These are phyloP conservation scores for Hanseniaspora jakobsenii DNA, from an alignment of 805 yeast genomes.

Conservation along the genomic window DNA sequence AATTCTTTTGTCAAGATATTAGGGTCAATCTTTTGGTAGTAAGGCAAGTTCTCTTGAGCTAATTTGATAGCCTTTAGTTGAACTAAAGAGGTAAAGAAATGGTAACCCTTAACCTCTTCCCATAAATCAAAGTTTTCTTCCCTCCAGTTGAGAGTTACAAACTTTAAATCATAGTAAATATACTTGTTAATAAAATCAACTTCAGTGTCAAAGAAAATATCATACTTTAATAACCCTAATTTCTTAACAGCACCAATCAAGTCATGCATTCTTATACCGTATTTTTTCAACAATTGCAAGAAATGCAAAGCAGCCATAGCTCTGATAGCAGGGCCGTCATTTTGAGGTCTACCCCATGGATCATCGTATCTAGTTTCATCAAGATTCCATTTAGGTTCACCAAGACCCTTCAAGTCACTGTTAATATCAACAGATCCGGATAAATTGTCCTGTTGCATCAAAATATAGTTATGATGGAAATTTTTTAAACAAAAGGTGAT, in stretches of 20 bases:
- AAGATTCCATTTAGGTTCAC: constrained; percentile 79
- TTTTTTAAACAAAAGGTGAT: constrained; percentile 43
- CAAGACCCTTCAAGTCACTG: constrained; percentile 45
- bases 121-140: constrained; percentile 70
- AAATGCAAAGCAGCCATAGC: constrained; percentile 51
- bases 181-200: constrained; percentile 40
- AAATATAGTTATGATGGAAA: constrained; percentile 40
- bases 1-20: constrained; percentile 15
- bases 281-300: constrained; percentile 33
- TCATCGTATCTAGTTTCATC: constrained; percentile 51
- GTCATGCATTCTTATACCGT: constrained; percentile 23
- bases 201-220: constrained; percentile 21
- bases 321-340: constrained; percentile 87
- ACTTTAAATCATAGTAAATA: constrained; percentile 59
- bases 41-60: constrained; percentile 35
- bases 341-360: constrained; percentile 90
- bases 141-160: constrained; percentile 50
- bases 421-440: constrained; percentile 42
- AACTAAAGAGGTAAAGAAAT: constrained; percentile 66
- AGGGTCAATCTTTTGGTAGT: constrained; percentile 20
- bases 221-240: constrained; percentile 1
- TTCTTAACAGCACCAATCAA: constrained; percentile 22
- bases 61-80: constrained; percentile 58
- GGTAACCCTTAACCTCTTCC: constrained; percentile 74
- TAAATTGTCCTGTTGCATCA: constrained; percentile 59